Evolutionary conservation across 1,139 yeast genomes (phyloP).

Genomic region (Pichia sp.): DNA sequence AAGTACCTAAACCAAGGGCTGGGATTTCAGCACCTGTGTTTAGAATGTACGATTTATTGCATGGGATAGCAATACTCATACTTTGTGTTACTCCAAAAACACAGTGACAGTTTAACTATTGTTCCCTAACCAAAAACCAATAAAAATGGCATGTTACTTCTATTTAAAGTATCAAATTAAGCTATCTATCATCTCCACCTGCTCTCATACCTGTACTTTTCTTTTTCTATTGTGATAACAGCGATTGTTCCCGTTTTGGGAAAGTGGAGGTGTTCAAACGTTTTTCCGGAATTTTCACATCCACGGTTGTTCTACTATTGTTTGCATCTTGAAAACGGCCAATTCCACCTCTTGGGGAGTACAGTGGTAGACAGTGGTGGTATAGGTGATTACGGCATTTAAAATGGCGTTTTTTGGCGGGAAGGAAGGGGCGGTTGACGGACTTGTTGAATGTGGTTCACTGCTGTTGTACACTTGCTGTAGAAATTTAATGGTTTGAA

Average conservation of each 20-base stretch:
- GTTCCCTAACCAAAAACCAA: too few relatives aligned
- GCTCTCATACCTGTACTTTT: background rate
- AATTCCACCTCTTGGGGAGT: background rate
- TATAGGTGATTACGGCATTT: background rate
- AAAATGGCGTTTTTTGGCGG: background rate
- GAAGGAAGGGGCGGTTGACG: background rate
- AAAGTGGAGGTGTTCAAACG: background rate
- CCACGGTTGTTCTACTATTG: background rate
- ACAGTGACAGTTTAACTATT: too few relatives aligned
- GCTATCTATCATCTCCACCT: too few relatives aligned
- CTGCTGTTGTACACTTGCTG: background rate
- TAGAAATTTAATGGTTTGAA: background rate
- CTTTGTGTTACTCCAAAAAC: background rate
- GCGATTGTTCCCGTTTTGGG: background rate
- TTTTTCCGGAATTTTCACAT: background rate
- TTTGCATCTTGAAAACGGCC: background rate
- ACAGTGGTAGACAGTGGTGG: background rate
- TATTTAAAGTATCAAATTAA: background rate
- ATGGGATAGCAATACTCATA: background rate
- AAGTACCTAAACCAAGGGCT: conserved; percentile 56
- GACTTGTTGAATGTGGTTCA: background rate
- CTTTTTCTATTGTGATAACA: background rate
- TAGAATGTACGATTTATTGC: conserved; percentile 5
- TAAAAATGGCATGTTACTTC: background rate
- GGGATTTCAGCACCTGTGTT: conserved; percentile 38